phyloP scores from a whole-genome alignment of 1,139 yeast genomes.

The Geotrichum restrictum region DNA sequence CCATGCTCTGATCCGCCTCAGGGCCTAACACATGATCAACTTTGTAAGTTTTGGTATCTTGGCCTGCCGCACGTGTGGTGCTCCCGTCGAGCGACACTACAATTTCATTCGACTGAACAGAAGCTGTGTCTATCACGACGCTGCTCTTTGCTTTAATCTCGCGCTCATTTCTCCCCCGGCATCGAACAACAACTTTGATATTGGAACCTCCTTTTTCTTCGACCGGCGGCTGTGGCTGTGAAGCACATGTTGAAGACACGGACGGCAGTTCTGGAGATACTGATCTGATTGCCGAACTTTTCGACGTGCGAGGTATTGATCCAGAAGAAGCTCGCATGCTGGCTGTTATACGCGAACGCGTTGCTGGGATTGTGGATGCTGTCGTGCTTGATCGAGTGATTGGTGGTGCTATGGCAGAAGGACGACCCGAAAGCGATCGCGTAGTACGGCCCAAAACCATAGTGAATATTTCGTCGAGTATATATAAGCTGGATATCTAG shows the following conservation, averaged over 20 bases:
- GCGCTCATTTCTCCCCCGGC: slow-evolving; percentile 73
- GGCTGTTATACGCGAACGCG: not conserved
- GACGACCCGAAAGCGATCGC: slow-evolving; percentile 9
- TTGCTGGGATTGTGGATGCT: not conserved
- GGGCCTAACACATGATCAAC: slow-evolving; percentile 73
- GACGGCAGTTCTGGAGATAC: not conserved
- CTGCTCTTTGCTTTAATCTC: slow-evolving; percentile 71
- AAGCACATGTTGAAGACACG: not conserved
- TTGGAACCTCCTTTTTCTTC: slow-evolving; percentile 37
- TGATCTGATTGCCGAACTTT: no score
- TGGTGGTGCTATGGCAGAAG: not conserved
- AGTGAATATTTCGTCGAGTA: not conserved
- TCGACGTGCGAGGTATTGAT: not conserved
- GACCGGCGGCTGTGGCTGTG: not conserved
- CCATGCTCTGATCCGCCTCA: slow-evolving; percentile 60
- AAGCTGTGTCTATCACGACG: slow-evolving; percentile 50
- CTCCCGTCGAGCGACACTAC: slow-evolving; percentile 11
- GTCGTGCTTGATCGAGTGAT: not conserved
- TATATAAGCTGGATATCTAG: not conserved
- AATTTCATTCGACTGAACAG: slow-evolving; percentile 21
- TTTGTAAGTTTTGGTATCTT: slow-evolving; percentile 48
- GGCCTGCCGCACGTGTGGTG: slow-evolving; percentile 20
- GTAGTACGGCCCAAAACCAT: slow-evolving; percentile 1
- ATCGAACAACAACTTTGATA: slow-evolving; percentile 82
- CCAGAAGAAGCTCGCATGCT: not conserved